Conservation (phyloP, 148 eudicot genomes). For the Salicornia ramosissima region DNA sequence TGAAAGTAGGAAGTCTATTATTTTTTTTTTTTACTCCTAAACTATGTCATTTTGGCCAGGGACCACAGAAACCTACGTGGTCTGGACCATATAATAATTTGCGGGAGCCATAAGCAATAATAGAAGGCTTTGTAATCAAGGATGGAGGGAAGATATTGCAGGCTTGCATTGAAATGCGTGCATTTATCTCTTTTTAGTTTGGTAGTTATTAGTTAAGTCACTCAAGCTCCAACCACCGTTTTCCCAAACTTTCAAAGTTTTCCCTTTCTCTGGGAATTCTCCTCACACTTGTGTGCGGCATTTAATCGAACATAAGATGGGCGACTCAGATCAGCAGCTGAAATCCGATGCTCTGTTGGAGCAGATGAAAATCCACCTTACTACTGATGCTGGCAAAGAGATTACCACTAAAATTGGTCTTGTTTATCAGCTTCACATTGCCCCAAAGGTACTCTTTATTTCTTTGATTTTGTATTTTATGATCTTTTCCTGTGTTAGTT, state of each 20-base stretch:
- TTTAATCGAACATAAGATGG: slow-evolving; percentile 32
- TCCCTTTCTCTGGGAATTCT: background rate
- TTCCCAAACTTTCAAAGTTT: background rate
- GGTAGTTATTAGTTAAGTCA: slow-evolving; percentile 5
- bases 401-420: slow-evolving; percentile 59
- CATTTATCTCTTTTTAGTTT: background rate
- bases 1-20: no score
- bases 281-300: slow-evolving; percentile 8
- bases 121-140: no score
- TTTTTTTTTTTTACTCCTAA: no score
- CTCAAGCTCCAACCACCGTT: slow-evolving; percentile 1
- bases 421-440: slow-evolving; percentile 80
- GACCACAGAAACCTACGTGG: no score
- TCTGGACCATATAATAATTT: no score
- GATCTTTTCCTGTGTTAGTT: background rate
- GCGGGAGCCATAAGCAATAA: no score
- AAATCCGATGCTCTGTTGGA: slow-evolving; percentile 80
- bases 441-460: slow-evolving; percentile 59
- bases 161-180: slow-evolving; percentile 10
- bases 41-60: no score
- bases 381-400: slow-evolving; percentile 67
- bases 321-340: slow-evolving; percentile 31
- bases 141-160: background rate
- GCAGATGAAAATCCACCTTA: slow-evolving; percentile 81
- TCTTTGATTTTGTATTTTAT: background rate